Evolutionary conservation across 768 basidiomycete species (phyloP).

Genomic region (Coprinopsis sp.): DNA sequence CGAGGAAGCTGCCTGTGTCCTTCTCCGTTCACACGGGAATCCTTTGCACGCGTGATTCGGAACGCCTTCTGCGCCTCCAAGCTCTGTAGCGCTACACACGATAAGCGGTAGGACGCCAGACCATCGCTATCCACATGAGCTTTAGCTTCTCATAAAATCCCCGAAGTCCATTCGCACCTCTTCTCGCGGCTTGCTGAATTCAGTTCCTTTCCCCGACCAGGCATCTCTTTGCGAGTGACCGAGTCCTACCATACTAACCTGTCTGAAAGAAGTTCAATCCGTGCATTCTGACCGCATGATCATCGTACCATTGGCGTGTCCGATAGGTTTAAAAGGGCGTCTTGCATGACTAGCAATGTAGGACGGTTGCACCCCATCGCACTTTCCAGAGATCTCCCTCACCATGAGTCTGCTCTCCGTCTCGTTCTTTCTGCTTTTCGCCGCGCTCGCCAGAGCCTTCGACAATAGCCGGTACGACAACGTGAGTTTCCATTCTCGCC

Average conservation of each 20-base stretch:
- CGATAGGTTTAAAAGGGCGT: slow-evolving; percentile 1
- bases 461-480: slow-evolving; percentile 61
- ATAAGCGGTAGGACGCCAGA: no score
- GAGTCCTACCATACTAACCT: no score
- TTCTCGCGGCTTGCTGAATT: not conserved
- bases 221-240: no score
- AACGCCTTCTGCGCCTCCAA: no score
- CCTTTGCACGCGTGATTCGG: not conserved
- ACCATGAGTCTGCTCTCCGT: not conserved
- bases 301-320: no score
- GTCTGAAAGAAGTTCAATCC: no score
- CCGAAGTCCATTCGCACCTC: not conserved
- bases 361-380: no score
- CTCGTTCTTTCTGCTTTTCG: slow-evolving; percentile 3
- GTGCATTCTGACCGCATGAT: no score
- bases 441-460: slow-evolving; percentile 32
- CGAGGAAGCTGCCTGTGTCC: no score
- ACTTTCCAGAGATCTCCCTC: no score
- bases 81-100: no score
- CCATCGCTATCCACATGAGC: slow-evolving; percentile 3
- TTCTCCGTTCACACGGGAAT: not conserved
- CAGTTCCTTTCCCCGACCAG: not conserved
- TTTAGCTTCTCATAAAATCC: not conserved
- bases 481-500: slow-evolving; percentile 32
- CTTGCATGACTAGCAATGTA: slow-evolving; percentile 2